Evolutionary conservation across 2,329 filamentous ascomycete species (phyloP), one percentile per base, ranked within the genome.

Genomic region (Phoma sp.): DNA sequence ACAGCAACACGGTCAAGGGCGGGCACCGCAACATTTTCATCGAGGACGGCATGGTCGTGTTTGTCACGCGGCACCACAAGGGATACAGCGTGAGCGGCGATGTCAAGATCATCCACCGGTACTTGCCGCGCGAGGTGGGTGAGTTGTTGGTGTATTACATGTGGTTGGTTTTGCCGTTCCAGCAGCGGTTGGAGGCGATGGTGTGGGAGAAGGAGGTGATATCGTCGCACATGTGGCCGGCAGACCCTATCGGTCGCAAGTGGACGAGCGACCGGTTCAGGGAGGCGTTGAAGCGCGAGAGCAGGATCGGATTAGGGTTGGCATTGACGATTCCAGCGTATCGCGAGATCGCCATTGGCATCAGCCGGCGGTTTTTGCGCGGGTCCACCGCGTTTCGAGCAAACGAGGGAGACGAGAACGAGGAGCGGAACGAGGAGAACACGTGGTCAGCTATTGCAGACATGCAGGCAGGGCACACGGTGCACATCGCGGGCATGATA

Each of bases 51-150:
- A n/a, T n/a, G n/a, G 33, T 47, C 7, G 26, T 30, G 26, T 38
- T 38, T 17, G 14, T 66, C 9, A 66, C 54, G 5, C 18, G 29
- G 14, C 67, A 66, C 53, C 43, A 69, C 49, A 69, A 66, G 42
- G 53, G 59, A 5, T 62, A 61, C 47, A 40, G 21, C 5, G 32
- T 53, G 2, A 61, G 53, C 42, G 49, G 57, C 3, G 47, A 61
- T n/a, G 37, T 58, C 17, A 66, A 68, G 56, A 60, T 66, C 17
- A 68, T 70, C 42, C 48, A 70, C 32, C 37, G 56, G n/a, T 70
- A 63, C 60, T 42, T 71, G 37, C 67, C 59, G 14, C 37, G 57
- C 14, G 61, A 69, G 57, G 59, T 69, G 1, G 51, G 61, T 11
- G 61, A 66, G 56, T 34, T 65, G 15, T 20, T 67, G n/a, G 43